phyloP scores from a whole-genome alignment of 1,284 basidiomycete species.

The Ceraceosorus bombacis region DNA sequence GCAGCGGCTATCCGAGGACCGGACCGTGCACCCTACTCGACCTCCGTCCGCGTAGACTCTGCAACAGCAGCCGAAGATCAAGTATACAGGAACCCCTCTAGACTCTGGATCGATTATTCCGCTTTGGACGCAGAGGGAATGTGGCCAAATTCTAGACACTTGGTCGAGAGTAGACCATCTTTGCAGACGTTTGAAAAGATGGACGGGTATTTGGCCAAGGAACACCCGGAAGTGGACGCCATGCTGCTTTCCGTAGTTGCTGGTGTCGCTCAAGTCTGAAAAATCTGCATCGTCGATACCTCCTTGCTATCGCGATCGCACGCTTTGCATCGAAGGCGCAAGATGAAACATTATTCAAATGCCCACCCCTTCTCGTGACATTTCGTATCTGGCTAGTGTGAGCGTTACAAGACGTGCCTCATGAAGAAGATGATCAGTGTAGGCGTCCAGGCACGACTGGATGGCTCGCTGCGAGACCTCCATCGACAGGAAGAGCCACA shows the following conservation, averaged over 20 bases:
- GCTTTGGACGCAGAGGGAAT: constrained; percentile 21
- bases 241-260: constrained; percentile 44
- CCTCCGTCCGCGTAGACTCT: constrained; percentile 4
- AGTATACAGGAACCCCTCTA: constrained; percentile 6
- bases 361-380: too few species aligned
- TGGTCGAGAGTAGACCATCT: background rate
- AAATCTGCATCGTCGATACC: too few species aligned
- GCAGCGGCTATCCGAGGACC: constrained; percentile 22
- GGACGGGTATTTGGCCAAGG: constrained; percentile 25
- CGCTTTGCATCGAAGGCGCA: too few species aligned
- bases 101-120: constrained; percentile 20
- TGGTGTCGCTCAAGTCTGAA: constrained; percentile 23
- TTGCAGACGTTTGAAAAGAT: constrained; percentile 33
- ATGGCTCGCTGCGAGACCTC: constrained; percentile 67
- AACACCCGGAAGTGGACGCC: constrained; percentile 43
- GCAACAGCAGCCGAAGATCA: constrained; percentile 1
- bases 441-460: constrained; percentile 63
- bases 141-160: constrained; percentile 9
- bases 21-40: constrained; percentile 3
- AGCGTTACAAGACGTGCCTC: too few species aligned
- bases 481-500: constrained; percentile 77
- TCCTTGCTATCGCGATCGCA: too few species aligned
- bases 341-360: too few species aligned
- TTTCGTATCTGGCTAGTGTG: too few species aligned
- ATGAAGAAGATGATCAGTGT: constrained; percentile 18